Evolutionary conservation across 2,329 filamentous ascomycete genomes (phyloP), one percentile per base, ranked within the genome.

Genomic region (Zymoseptoria brevis): DNA sequence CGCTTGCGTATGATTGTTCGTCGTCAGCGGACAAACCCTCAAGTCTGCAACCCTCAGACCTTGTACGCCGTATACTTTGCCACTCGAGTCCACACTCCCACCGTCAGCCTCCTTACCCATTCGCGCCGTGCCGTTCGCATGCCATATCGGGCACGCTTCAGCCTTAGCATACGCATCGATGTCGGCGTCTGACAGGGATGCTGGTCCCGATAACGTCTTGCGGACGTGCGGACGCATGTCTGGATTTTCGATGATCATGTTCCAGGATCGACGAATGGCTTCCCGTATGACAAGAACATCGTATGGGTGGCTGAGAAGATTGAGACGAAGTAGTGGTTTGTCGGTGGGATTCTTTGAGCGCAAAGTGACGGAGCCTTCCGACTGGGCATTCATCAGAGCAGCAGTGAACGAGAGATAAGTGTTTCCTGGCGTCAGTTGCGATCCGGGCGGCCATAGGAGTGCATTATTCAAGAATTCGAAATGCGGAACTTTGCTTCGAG

Each of bases 301-400:
- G 66, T 80, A 86, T 0, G 80, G 78, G 53, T 83, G 76, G 0
- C 72, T 72, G 1, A 84, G 72, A 67, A 80, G 82, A 24, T 77
- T 79, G 0, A 82, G 78, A 62, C 85, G 76, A 66, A 83, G 80
- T 2, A 74, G 66, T 0, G 87, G 87, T 3, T 78, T 75, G 57
- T 88, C 85, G 0, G 82, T 80, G 0, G 87, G 86, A 67, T 89
- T 80, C 0, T 80, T 73, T 0, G 82, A 85, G n/a, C 75, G 75
- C 3, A 90, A 80, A 1, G 71, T 78, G 4, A 90, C 85, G 1
- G 78, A 80, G 7, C 87, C 87, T 48, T 72, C 71, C 21, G 75
- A 77, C 67, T 84, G 80, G 0, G 79, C 75, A 66, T 86, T 58
- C 49, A 56, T 55, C n/a, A 61, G 29, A 19, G 9, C 69, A 76